These are phyloP conservation scores for Odontarrhena argentea DNA, from an alignment of 345 rosid genomes.

Conservation along the genomic window DNA sequence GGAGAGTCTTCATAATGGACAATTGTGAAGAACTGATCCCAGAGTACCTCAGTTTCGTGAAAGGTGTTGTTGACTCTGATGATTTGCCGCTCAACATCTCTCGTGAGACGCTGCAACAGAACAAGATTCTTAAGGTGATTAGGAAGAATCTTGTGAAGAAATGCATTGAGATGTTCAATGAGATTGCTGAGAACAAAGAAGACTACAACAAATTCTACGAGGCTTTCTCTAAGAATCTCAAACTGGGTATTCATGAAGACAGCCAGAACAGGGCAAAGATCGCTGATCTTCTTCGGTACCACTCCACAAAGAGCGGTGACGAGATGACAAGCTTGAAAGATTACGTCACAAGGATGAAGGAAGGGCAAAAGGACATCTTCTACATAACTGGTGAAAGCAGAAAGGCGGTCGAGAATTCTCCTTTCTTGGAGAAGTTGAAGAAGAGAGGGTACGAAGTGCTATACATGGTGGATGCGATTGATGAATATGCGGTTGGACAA, in stretches of 20 bases:
- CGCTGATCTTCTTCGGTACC: constrained; percentile 76
- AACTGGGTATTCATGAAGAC: constrained; percentile 87
- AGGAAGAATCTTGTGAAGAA: constrained; percentile 92
- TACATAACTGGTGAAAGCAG: constrained; percentile 83
- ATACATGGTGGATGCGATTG: constrained; percentile 89
- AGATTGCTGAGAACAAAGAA: constrained; percentile 84
- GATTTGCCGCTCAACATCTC: constrained; percentile 93
- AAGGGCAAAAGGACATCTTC: constrained; percentile 82
- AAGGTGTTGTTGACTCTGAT: constrained; percentile 92
- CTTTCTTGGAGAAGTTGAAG: constrained; percentile 79
- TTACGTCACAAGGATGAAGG: constrained; percentile 89
- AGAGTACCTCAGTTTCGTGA: constrained; percentile 77
- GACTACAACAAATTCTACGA: constrained; percentile 87
- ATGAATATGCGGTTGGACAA: constrained; percentile 84
- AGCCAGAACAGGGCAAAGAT: constrained; percentile 77
- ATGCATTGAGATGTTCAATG: constrained; percentile 88
- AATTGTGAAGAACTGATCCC: constrained; percentile 89
- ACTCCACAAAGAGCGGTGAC: constrained; percentile 82
- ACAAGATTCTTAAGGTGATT: constrained; percentile 92
- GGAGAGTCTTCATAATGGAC: constrained; percentile 93
- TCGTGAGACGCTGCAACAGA: constrained; percentile 85
- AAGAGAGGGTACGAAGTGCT: constrained; percentile 88
- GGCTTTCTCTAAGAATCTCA: constrained; percentile 81
- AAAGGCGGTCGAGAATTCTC: constrained; percentile 89
- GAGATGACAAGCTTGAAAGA: constrained; percentile 86